Percentiles rank a stretch among this genome's conserved stretches.
phyloP scores from a whole-genome alignment of 306 rosid species.

The Ormosia semicastrata region DNA sequence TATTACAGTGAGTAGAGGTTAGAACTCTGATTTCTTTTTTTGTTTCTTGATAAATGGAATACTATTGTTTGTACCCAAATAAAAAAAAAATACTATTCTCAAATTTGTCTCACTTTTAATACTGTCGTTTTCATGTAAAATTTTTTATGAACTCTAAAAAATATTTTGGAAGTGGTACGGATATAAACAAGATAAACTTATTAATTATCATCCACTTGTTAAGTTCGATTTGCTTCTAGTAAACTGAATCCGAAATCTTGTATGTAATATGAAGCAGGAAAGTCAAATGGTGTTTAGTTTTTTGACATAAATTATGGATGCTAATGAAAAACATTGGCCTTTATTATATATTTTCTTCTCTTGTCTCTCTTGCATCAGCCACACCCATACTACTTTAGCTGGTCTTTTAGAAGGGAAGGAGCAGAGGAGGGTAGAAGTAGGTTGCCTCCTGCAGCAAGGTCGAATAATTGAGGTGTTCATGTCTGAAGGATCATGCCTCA shows the following conservation, averaged over 20 bases:
- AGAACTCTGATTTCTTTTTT: too few species aligned
- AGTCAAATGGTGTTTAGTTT: conserved; percentile 6
- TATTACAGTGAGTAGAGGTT: too few species aligned
- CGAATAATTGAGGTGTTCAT: conserved; percentile 59
- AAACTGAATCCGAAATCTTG: background rate
- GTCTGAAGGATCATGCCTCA: conserved; percentile 73
- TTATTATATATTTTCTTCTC: conserved; percentile 24
- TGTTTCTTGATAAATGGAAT: too few species aligned
- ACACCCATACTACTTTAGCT: conserved; percentile 15
- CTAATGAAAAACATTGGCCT: background rate
- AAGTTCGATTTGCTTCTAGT: conserved; percentile 21
- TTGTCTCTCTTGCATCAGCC: conserved; percentile 37
- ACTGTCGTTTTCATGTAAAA: too few species aligned
- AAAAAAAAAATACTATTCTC: too few species aligned
- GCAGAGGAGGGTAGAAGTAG: conserved; percentile 29
- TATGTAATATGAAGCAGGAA: background rate
- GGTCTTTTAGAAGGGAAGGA: background rate
- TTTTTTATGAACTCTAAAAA: too few species aligned
- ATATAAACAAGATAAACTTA: too few species aligned
- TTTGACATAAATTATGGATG: background rate
- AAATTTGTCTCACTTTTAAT: too few species aligned
- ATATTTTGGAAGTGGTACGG: too few species aligned
- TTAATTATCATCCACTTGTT: background rate
- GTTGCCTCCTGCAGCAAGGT: conserved; percentile 79
- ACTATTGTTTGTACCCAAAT: too few species aligned